Percentiles rank a stretch among this genome's conserved stretches.
phyloP scores from a whole-genome alignment of 2,329 filamentous ascomycete genomes.

The Penicillium glabrum region DNA sequence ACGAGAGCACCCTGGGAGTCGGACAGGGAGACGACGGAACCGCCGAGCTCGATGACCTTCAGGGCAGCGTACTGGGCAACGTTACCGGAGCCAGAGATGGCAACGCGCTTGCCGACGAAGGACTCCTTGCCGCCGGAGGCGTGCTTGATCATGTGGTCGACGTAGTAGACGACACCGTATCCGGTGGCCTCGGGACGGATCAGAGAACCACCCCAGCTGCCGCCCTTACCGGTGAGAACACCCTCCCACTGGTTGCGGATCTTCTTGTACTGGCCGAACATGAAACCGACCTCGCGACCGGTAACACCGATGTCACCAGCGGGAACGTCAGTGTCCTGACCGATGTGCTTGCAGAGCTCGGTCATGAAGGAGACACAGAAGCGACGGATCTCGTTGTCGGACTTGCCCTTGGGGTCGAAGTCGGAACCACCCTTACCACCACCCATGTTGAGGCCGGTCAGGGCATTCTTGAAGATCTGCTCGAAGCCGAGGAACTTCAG shows the following conservation, averaged over 20 bases:
- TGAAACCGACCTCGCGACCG: constrained; percentile 86
- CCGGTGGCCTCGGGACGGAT: constrained; percentile 97
- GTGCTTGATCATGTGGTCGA: constrained; percentile 92
- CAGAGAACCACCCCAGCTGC: constrained; percentile 86
- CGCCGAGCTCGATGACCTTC: constrained; percentile 94
- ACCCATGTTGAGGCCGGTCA: constrained; percentile 93
- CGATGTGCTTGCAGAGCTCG: constrained; percentile 93
- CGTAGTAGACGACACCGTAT: constrained; percentile 95
- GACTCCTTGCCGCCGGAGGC: constrained; percentile 74
- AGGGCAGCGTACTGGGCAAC: constrained; percentile 97
- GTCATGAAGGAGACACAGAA: constrained; percentile 98
- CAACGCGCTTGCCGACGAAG: constrained; percentile 88
- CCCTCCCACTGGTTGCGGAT: constrained; percentile 91
- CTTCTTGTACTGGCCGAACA: constrained; percentile 92
- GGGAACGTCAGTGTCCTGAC: constrained; percentile 91
- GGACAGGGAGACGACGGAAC: constrained; percentile 86
- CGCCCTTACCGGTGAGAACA: constrained; percentile 93
- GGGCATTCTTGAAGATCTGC: constrained; percentile 99
- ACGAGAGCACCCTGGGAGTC: constrained; percentile 87
- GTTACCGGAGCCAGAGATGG: constrained; percentile 95
- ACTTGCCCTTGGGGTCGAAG: constrained; percentile 99
- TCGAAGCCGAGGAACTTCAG: constrained; percentile 99
- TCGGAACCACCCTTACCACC: constrained; percentile 97
- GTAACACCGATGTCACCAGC: constrained; percentile 96
- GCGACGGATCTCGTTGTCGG: constrained; percentile 92